A percentile compares a stretch with the other conserved stretches of the same genome.
These are phyloP conservation scores for Heterobasidion annosum DNA, from an alignment of 1,284 basidiomycete species.

Conservation along the genomic window DNA sequence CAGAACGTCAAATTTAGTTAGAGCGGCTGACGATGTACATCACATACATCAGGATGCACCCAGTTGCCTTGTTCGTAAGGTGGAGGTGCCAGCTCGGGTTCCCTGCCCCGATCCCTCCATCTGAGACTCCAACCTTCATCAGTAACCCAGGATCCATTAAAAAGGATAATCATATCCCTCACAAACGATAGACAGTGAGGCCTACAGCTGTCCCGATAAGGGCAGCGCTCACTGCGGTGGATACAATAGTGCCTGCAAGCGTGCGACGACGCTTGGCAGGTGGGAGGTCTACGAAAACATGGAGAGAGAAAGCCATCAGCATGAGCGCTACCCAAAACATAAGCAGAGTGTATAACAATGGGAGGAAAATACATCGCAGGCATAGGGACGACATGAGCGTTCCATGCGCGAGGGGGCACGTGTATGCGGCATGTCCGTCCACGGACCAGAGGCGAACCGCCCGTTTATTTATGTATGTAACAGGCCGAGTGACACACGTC, in stretches of 20 bases:
- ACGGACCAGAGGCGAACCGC: background rate
- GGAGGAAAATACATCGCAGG: conserved; percentile 7
- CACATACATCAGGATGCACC: conserved; percentile 26
- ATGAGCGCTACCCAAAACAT: conserved; percentile 4
- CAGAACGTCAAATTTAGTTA: background rate
- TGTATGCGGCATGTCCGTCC: conserved; percentile 6
- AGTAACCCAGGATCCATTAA: conserved; percentile 4
- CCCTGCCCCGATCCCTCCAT: conserved; percentile 67
- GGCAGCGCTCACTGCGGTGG: conserved; percentile 71
- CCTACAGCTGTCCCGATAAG: conserved; percentile 77
- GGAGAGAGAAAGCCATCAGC: conserved; percentile 13
- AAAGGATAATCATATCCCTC: conserved; percentile 20
- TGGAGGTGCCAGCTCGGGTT: conserved; percentile 35
- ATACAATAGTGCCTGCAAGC: conserved; percentile 69
- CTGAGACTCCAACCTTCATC: conserved; percentile 14
- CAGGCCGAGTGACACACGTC: background rate
- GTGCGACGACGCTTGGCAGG: conserved; percentile 53
- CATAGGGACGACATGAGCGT: conserved; percentile 10
- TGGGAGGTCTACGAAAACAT: conserved; percentile 29
- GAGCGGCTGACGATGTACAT: background rate
- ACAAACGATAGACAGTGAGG: conserved; percentile 76
- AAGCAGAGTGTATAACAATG: conserved; percentile 7
- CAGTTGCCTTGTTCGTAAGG: conserved; percentile 59
- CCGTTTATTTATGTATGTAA: background rate
- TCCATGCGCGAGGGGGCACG: conserved; percentile 7